Evolutionary conservation across 2,329 filamentous ascomycete genomes (phyloP).

Genomic region (Sporothrix schenckii): DNA sequence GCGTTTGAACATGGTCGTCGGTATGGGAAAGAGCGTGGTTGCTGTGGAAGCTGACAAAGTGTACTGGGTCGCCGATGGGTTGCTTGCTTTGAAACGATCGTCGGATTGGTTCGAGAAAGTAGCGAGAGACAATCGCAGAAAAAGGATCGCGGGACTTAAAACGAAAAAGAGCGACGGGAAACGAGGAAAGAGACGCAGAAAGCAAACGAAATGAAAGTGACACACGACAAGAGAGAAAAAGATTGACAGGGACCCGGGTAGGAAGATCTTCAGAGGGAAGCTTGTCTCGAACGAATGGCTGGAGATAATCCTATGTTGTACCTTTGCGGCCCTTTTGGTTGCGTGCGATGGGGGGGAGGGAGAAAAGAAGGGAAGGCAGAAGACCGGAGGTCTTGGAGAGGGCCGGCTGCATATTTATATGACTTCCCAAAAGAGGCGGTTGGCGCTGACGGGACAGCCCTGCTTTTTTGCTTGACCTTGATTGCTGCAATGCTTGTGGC

Average conservation of each 20-base stretch:
- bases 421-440: neutral
- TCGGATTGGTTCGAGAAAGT: constrained; percentile 28
- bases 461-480: constrained; percentile 31
- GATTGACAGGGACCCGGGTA: constrained; percentile 60
- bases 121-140: constrained; percentile 44
- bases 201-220: constrained; percentile 42
- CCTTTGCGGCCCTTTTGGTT: constrained; percentile 63
- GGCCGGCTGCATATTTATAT: constrained; percentile 31
- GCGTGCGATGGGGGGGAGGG: constrained; percentile 57
- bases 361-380: constrained; percentile 48
- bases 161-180: constrained; percentile 42
- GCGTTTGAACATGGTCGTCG: constrained; percentile 81
- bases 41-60: constrained; percentile 20
- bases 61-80: constrained; percentile 23
- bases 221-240: constrained; percentile 43
- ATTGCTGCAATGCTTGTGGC: constrained; percentile 28
- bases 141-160: constrained; percentile 50
- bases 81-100: constrained; percentile 20
- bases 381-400: constrained; percentile 40
- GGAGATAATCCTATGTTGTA: constrained; percentile 55
- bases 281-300: constrained; percentile 51
- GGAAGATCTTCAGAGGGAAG: constrained; percentile 49
- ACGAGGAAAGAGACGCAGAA: constrained; percentile 45
- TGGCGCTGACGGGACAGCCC: constrained; percentile 32
- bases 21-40: neutral